Percentiles rank a stretch among this genome's conserved stretches.
These are phyloP conservation scores for Falciphora oryzae DNA, from an alignment of 2,329 filamentous ascomycete genomes.

Conservation along the genomic window DNA sequence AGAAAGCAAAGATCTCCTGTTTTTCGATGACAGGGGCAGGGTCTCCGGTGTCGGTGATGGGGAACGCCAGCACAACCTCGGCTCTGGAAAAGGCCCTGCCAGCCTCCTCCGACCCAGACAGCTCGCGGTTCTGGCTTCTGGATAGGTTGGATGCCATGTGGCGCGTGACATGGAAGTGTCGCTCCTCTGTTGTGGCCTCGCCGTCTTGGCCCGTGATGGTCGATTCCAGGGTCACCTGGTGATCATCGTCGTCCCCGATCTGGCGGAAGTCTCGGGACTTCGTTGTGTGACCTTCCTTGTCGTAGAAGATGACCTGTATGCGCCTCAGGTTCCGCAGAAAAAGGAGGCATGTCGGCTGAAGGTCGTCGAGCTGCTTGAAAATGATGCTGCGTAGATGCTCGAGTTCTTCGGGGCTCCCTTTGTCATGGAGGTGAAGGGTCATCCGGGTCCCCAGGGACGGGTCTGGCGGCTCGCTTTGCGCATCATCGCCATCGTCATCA, in stretches of 20 bases:
- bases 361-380: conserved; percentile 27
- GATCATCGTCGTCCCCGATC: conserved; percentile 10
- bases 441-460: conserved; percentile 27
- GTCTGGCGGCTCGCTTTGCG: not conserved
- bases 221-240: conserved; percentile 14
- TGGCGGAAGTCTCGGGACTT: not conserved
- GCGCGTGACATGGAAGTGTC: conserved; percentile 26
- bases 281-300: conserved; percentile 13
- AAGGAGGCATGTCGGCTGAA: conserved; percentile 33
- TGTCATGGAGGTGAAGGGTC: conserved; percentile 30
- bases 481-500: conserved; percentile 7
- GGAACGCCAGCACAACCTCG: conserved; percentile 41
- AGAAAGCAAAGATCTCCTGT: conserved; percentile 40
- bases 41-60: conserved; percentile 27
- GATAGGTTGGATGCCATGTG: conserved; percentile 23
- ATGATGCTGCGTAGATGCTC: conserved; percentile 21
- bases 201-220: not conserved
- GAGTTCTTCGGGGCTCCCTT: conserved; percentile 16
- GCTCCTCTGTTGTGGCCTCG: conserved; percentile 9
- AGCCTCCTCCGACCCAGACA: conserved; percentile 22
- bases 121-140: conserved; percentile 29
- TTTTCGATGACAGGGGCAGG: conserved; percentile 28
- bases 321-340: conserved; percentile 35
- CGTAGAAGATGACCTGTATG: conserved; percentile 27
- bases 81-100: conserved; percentile 20